Percentiles rank a stretch among this genome's conserved stretches.
These are phyloP conservation scores for Geranomyces variabilis DNA, from an alignment of 192 early-diverging fungal species.

Conservation along the genomic window DNA sequence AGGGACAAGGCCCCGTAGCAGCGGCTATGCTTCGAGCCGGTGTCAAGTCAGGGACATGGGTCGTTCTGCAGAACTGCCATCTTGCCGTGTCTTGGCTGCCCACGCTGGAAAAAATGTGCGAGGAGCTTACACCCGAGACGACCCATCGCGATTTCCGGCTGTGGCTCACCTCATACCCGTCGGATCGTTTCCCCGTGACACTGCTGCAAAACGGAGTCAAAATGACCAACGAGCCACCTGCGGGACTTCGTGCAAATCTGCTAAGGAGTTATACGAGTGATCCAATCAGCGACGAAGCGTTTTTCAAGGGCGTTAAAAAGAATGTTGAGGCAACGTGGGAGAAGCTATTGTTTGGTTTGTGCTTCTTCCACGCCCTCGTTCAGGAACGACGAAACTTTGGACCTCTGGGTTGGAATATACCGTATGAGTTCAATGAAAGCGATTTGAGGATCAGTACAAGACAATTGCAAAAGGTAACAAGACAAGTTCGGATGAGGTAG, in stretches of 20 bases:
- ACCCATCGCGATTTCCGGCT: slow-evolving; percentile 58
- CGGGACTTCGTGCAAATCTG: slow-evolving; percentile 59
- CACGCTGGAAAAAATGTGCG: slow-evolving; percentile 65
- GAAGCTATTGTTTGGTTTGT: slow-evolving; percentile 62
- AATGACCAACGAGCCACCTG: slow-evolving; percentile 68
- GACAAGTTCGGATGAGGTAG: neutral
- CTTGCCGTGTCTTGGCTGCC: slow-evolving; percentile 63
- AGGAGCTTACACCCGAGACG: slow-evolving; percentile 60
- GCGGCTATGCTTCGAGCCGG: slow-evolving; percentile 57
- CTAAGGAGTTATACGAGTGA: slow-evolving; percentile 57
- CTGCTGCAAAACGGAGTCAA: slow-evolving; percentile 65
- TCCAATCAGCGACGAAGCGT: slow-evolving; percentile 58
- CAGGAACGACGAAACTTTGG: slow-evolving; percentile 69
- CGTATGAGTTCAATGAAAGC: slow-evolving; percentile 68
- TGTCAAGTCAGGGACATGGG: slow-evolving; percentile 57
- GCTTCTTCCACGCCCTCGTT: slow-evolving; percentile 65
- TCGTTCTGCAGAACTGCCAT: slow-evolving; percentile 68
- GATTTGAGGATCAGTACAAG: slow-evolving; percentile 60
- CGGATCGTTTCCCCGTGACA: slow-evolving; percentile 65
- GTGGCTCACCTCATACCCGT: slow-evolving; percentile 65
- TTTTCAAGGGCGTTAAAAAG: slow-evolving; percentile 58
- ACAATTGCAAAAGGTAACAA: slow-evolving; percentile 64
- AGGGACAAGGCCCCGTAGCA: slow-evolving; percentile 66
- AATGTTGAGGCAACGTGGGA: slow-evolving; percentile 51
- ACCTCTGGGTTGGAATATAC: slow-evolving; percentile 68